Evolutionary conservation across 1,284 basidiomycete genomes (phyloP), one percentile per base, ranked within the genome.

Genomic region (Grifola frondosa): DNA sequence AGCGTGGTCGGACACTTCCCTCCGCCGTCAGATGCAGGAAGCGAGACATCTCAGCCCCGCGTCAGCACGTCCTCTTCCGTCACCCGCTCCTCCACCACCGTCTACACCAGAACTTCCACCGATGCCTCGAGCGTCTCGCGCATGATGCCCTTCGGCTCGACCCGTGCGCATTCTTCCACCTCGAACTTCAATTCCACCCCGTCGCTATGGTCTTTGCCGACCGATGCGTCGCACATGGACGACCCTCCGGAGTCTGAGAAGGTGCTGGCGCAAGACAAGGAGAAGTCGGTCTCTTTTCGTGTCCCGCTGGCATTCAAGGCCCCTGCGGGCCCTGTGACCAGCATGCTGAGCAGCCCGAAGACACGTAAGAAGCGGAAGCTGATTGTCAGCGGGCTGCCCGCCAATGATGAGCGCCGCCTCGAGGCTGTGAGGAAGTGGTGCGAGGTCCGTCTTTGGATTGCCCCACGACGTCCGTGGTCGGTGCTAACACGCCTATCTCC

Each of bases 61-160:
- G 81, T 80, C 9, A 86, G 84, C 57, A 72, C 83, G 44, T 85
- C 81, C 29, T 86, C 84, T 15, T 73, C 70, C 9, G 70, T 76
- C 37, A 83, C 82, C 23, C 76, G 68, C 53, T 77, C 74, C 29
- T 77, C 78, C 13, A 60, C 63, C 38, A 71, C 71, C 4, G 65
- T 69, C 13, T 46, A 48, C 36, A 57, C 64, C 17, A 63, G 67
- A 13, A 72, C 71, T 8, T 65, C 63, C 8, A 67, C 68, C 34
- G 65, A 73, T 17, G 63, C 70, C 22, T 71, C 69, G 10, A 60
- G 59, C 31, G 67, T 73, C 1, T 70, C 73, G 15, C 70, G 73
- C 30, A 77, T 74, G 48, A 59, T 68, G 29, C 66, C 73, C 37
- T 68, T 77, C 41, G 71, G 72, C 37, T 77, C 78, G 15, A 58